phyloP scores from a whole-genome alignment of 441 rosid species.

The Brassica hybrid region DNA sequence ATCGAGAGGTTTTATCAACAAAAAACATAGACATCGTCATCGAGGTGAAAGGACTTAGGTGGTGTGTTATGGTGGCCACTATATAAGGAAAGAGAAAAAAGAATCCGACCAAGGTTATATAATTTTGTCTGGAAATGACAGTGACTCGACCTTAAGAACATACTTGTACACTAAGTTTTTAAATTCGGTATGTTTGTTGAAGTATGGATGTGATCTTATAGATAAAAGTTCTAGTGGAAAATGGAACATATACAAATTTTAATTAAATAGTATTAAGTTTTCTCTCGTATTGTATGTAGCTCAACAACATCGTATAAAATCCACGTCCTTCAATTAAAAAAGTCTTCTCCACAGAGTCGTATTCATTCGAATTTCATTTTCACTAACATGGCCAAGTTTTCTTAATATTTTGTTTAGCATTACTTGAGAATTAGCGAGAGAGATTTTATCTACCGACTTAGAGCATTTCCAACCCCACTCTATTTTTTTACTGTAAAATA shows the following conservation, averaged over 20 bases:
- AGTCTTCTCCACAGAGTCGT: neutral
- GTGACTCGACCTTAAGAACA: slow-evolving; percentile 37
- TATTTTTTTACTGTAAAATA: too few species aligned
- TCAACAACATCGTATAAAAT: slow-evolving; percentile 30
- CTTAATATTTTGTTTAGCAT: neutral
- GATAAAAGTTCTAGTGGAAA: slow-evolving; percentile 27
- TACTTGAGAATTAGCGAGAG: neutral
- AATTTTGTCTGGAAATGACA: slow-evolving; percentile 40
- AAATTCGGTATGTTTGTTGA: slow-evolving; percentile 36
- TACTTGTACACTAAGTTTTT: slow-evolving; percentile 42
- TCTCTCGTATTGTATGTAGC: slow-evolving; percentile 32
- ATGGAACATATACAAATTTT: neutral
- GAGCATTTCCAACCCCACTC: too few species aligned
- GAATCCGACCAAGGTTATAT: slow-evolving; percentile 38
- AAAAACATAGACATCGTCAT: slow-evolving; percentile 19
- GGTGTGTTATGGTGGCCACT: slow-evolving; percentile 37
- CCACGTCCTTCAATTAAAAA: slow-evolving; percentile 18
- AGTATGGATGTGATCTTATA: slow-evolving; percentile 28
- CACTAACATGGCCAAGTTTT: neutral
- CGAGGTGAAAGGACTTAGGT: slow-evolving; percentile 21
- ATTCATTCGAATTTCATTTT: neutral
- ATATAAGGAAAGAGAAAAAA: slow-evolving; percentile 24
- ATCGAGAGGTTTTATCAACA: slow-evolving; percentile 4
- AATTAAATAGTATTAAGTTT: slow-evolving; percentile 5
- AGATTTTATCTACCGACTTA: neutral